Base-by-base conservation (phyloP, 2,329 filamentous ascomycete genomes). In the Pseudopithomyces maydicus region DNA sequence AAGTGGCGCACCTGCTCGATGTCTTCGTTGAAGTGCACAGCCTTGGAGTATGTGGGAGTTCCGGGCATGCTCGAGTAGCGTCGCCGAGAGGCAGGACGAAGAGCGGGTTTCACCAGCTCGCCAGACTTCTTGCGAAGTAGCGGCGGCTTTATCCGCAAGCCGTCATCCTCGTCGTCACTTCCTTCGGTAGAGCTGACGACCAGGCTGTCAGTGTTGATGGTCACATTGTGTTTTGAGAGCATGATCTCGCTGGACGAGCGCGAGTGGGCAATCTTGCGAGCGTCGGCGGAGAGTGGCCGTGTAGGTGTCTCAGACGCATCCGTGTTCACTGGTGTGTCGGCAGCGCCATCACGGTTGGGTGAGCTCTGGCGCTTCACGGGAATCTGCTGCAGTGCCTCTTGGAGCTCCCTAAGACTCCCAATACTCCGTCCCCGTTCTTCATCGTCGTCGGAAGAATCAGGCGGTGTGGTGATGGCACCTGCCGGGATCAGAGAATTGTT, bases 101-200 rank as follows among this genome's bases (percentile, higher is more conserved):
- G 84, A 19, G 95, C 95, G 12, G 95, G 95, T 67, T 95, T 89
- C 56, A 99, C 95, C 35, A 99, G 84, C 78, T 99, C 95, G 33
- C 95, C 95, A 38, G 95, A 98, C 83, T 99, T 99, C 81, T 99
- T 99, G 69, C 95, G 88, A 11, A 99, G 88, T 87, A 98, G 96
- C 52, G 88, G 88, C n/a, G 93, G 92, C 78, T 95, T 96, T 67
- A 80, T 82, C 61, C 72, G 76, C 58, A 84, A 67, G 54, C 80
- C 88, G 79, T 75, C 86, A 78, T 70, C 74, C 83, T 88, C 63
- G 77, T 85, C 71, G 57, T 85, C 82, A 65, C 81, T 82, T 44
- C 83, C 84, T 35, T 77, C 76, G 11, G 78, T 77, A 42, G 78
- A 80, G 53, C 76, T 76, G 49, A 74, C 72, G 52, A 77, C 69